A percentile compares a stretch with the other conserved stretches of the same genome.
These are phyloP conservation scores for Umbilicaria muhlenbergii DNA, from an alignment of 495 filamentous ascomycete species.

Conservation along the genomic window DNA sequence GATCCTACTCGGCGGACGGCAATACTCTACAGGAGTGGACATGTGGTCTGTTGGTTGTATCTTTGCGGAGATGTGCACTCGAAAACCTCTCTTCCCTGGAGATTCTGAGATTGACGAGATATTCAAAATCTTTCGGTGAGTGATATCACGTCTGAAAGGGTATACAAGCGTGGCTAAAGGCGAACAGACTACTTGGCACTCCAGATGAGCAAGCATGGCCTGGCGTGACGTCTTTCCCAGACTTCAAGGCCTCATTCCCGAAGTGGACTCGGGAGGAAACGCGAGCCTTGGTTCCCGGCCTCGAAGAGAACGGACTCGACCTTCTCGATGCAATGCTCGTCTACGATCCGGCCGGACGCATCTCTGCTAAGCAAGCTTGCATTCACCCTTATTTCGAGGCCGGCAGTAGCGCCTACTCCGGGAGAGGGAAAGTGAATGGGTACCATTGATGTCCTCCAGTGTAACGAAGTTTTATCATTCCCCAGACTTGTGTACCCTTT, in stretches of 20 bases:
- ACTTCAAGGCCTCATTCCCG: conserved; percentile 93
- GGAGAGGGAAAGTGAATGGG: conserved; percentile 28
- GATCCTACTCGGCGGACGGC: conserved; percentile 89
- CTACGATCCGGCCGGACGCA: conserved; percentile 84
- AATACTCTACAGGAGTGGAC: conserved; percentile 96
- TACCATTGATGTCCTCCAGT: conserved; percentile 16
- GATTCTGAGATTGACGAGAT: conserved; percentile 99
- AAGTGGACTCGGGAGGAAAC: conserved; percentile 73
- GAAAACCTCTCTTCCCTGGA: conserved; percentile 91
- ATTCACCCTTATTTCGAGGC: conserved; percentile 85
- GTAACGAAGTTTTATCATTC: not conserved
- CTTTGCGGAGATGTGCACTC: conserved; percentile 99
- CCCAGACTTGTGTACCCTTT: too few species aligned
- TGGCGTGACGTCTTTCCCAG: conserved; percentile 91
- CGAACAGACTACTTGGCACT: conserved; percentile 70
- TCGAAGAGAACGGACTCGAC: conserved; percentile 68
- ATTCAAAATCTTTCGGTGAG: conserved; percentile 96
- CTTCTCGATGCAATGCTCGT: conserved; percentile 84
- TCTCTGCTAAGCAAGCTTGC: conserved; percentile 91
- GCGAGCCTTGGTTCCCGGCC: conserved; percentile 37
- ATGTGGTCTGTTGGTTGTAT: conserved; percentile 99
- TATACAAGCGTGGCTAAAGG: conserved; percentile 3
- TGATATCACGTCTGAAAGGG: not conserved
- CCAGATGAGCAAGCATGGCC: conserved; percentile 83
- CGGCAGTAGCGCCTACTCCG: conserved; percentile 37